Evolutionary conservation across 768 basidiomycete genomes (phyloP), one percentile per base, ranked within the genome.

Genomic region (Kondoa subrosea): DNA sequence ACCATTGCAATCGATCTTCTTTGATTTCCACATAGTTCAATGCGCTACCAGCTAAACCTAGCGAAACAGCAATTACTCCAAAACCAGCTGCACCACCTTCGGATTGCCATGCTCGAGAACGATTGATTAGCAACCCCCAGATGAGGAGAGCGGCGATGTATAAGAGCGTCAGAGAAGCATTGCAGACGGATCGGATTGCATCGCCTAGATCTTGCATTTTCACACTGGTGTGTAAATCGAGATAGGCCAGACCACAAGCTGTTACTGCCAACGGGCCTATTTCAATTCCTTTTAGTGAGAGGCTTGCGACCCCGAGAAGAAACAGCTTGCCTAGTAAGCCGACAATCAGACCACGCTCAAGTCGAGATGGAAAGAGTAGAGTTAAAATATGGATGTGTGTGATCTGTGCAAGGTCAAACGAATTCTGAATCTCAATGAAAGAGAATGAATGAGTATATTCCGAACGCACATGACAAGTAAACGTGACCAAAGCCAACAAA

Each of bases 381-480:
- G 95, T 93, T 66, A 99, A 81, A 77, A 97, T 96, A 77, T 97
- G 95, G 63, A 99, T 95, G 76, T 97, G 92, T 0, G 95, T 93
- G 63, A 91, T 87, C 90, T 96, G 74, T 26, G 63, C 30, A 59
- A 29, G 4, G 63, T 40, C 17, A 31, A 14, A 50, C 57, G 64
- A 58, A 34, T 14, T 21, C 12, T 59, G 15, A 25, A 15, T 56
- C 15, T 56, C 25, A 15, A 25, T 15, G 15, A 56, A 56, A 25
- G 56, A 56, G 56, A 56, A 56, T 15, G 15, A 56, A 56, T 34
- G 78, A 83, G 67, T 68, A n/a, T n/a, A n/a, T n/a, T n/a, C n/a
- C n/a, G n/a, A n/a, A n/a, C n/a, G n/a, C n/a, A 89, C 92, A 82
- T 95, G 91, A 21, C 90, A 87, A 60, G 92, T 78, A 12, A 84